Percentiles rank a stretch among this genome's conserved stretches.
Evolutionary conservation across 2,329 filamentous ascomycete species (phyloP).

Genomic region (Monilinia fructicola): DNA sequence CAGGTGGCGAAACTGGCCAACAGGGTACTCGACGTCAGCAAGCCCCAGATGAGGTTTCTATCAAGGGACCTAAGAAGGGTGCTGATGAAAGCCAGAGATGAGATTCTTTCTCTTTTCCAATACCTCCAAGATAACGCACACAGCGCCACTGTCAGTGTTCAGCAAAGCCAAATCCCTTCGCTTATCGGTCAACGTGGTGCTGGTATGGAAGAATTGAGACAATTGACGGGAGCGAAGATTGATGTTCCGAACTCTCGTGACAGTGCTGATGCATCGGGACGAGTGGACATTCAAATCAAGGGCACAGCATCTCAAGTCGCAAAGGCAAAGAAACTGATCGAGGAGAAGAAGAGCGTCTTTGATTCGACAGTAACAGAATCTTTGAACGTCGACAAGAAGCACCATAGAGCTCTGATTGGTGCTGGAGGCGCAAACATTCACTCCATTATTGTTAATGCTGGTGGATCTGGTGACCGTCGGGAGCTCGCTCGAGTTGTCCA

Average conservation of each 20-base stretch:
- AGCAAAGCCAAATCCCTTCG: conserved; percentile 89
- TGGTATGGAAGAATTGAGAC: conserved; percentile 86
- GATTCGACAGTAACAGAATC: conserved; percentile 85
- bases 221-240: conserved; percentile 81
- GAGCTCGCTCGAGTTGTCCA: conserved; percentile 86
- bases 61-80: conserved; percentile 89
- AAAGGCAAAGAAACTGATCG: conserved; percentile 84
- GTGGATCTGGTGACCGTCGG: conserved; percentile 82
- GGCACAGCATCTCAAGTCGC: conserved; percentile 89
- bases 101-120: conserved; percentile 84
- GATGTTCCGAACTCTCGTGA: conserved; percentile 85
- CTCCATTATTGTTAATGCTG: conserved; percentile 81
- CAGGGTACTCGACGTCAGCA: conserved; percentile 69
- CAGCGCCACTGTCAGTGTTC: conserved; percentile 76
- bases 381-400: conserved; percentile 89
- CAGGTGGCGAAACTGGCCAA: conserved; percentile 66
- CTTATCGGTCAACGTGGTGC: conserved; percentile 88
- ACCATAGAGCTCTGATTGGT: conserved; percentile 88
- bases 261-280: conserved; percentile 60
- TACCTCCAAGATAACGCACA: conserved; percentile 87
- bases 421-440: conserved; percentile 80
- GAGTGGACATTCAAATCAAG: conserved; percentile 86
- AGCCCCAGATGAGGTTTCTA: conserved; percentile 80
- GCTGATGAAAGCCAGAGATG: conserved; percentile 89
- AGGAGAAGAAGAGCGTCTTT: conserved; percentile 82